Percentiles rank a stretch among this genome's conserved stretches.
phyloP scores from a whole-genome alignment of 768 basidiomycete species.

The Phaeotremella fagi region DNA sequence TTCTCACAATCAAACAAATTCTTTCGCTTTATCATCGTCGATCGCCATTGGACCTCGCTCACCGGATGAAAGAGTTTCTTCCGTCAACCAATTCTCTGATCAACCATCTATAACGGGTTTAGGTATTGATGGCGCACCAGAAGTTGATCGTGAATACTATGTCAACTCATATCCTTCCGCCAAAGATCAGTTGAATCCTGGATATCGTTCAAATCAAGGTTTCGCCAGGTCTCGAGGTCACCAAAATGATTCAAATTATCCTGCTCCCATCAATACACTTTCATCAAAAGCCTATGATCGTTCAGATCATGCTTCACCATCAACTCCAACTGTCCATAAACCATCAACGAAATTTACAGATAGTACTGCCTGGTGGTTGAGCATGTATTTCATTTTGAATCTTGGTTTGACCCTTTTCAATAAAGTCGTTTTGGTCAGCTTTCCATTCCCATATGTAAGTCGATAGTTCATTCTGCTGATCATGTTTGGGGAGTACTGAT shows the following conservation, averaged over 20 bases:
- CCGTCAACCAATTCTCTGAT: too few relatives aligned
- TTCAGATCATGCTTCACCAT: not conserved
- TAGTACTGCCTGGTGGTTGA: slow-evolving; percentile 58
- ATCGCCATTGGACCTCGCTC: too few relatives aligned
- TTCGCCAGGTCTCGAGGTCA: not conserved
- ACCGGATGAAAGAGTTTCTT: too few relatives aligned
- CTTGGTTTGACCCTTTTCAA: slow-evolving; percentile 90
- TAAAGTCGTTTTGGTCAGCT: slow-evolving; percentile 82
- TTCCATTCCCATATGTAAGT: slow-evolving; percentile 81
- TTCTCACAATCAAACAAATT: too few relatives aligned
- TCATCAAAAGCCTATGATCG: too few relatives aligned
- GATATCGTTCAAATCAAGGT: not conserved
- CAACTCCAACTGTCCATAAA: not conserved
- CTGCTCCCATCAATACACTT: not conserved
- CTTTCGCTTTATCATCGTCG: too few relatives aligned
- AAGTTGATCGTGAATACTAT: too few relatives aligned
- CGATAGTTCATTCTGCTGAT: not conserved
- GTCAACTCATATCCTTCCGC: too few relatives aligned
- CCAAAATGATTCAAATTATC: not conserved
- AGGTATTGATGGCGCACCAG: too few relatives aligned
- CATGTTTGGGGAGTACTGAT: not conserved
- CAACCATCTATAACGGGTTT: too few relatives aligned
- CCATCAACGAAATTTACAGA: slow-evolving; percentile 23
- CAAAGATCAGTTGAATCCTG: not conserved
- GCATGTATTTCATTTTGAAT: slow-evolving; percentile 83